These are phyloP conservation scores for Pyrenophora tritici-repentis DNA, from an alignment of 2,329 filamentous ascomycete genomes.

Conservation along the genomic window DNA sequence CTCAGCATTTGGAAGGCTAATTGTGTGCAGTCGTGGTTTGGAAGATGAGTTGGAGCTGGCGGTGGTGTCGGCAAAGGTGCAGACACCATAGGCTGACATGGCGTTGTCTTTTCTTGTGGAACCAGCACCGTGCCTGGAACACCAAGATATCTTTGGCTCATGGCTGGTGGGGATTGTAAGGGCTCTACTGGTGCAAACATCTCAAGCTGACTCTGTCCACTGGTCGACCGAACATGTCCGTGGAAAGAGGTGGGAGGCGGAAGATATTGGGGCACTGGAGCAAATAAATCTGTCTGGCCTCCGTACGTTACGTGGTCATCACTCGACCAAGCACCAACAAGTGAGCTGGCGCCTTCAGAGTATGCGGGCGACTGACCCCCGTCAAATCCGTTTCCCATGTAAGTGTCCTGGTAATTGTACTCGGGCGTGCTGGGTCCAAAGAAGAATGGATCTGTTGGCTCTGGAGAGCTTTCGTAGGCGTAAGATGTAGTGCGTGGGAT, in stretches of 20 bases:
- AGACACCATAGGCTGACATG: constrained; percentile 31
- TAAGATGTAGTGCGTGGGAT: constrained; percentile 39
- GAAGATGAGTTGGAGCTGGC: constrained; percentile 25
- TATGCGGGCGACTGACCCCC: constrained; percentile 43
- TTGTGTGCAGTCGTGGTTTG: constrained; percentile 43
- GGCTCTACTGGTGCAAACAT: constrained; percentile 34
- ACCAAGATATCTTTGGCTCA: constrained; percentile 31
- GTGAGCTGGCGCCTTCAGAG: constrained; percentile 35
- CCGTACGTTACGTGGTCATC: constrained; percentile 41
- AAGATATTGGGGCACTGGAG: constrained; percentile 33
- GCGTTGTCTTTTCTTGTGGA: constrained; percentile 30
- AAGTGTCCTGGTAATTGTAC: constrained; percentile 43
- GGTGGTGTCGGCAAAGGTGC: constrained; percentile 41
- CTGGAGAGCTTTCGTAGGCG: constrained; percentile 43
- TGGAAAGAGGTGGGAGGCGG: constrained; percentile 26
- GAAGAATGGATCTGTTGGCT: constrained; percentile 43
- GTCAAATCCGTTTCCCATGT: constrained; percentile 34
- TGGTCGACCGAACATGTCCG: constrained; percentile 35
- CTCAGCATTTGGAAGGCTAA: constrained; percentile 45
- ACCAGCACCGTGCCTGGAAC: constrained; percentile 30
- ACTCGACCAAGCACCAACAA: constrained; percentile 37
- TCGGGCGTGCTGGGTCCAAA: constrained; percentile 44
- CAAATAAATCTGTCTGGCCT: constrained; percentile 32
- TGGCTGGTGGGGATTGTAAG: constrained; percentile 30
- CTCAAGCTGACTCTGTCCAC: constrained; percentile 41